Base-by-base conservation (phyloP, 2,329 filamentous ascomycete genomes). In the Sclerotinia nivalis region DNA sequence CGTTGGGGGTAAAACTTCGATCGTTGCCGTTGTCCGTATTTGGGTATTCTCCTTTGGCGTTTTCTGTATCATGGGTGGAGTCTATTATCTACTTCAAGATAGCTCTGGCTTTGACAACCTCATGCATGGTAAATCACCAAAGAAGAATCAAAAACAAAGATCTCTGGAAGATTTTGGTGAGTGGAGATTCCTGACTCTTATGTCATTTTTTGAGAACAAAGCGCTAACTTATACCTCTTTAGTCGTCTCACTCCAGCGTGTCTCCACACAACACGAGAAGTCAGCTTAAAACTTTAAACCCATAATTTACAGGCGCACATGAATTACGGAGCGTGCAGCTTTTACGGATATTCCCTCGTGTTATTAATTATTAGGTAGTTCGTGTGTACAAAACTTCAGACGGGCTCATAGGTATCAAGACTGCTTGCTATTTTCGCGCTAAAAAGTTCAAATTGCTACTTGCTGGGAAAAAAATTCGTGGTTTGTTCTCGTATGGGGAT, bases 31-130 rank as follows among this genome's bases (percentile, higher is more conserved):
- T 68, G 89, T 96, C 78, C 91, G 93, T 86, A 87, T 96, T 79
- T 97, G 93, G 92, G 88, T 96, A 77, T 96, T 94, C 85, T 94
- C 93, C 22, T 93, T 96, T 79, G 93, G 93, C 80, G 86, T 96
- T 78, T 96, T 96, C 85, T 93, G 90, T 80, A 86, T 93, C 78
- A 89, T 95, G 87, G 91, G 89, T 77, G 83, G 84, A 79, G 79
- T 86, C 72, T 92, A 92, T 83, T 94, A 93, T 84, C 86, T 96
- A 77, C 87, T 97, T 78, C 90, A 95, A 81, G 91, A 91, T 80
- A 93, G 89, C 77, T 82, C 87, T 72, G 90, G 90, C 73, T 97
- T 97, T 81, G 92, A 97, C 83, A 95, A 96, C 84, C 85, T 97
- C 73, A 96, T 97, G 91, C 93, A 97, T 83, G 92, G 93, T 79